Percentiles rank a stretch among this genome's conserved stretches.
phyloP scores from a whole-genome alignment of 306 rosid genomes.

The Fragaria ananassa region DNA sequence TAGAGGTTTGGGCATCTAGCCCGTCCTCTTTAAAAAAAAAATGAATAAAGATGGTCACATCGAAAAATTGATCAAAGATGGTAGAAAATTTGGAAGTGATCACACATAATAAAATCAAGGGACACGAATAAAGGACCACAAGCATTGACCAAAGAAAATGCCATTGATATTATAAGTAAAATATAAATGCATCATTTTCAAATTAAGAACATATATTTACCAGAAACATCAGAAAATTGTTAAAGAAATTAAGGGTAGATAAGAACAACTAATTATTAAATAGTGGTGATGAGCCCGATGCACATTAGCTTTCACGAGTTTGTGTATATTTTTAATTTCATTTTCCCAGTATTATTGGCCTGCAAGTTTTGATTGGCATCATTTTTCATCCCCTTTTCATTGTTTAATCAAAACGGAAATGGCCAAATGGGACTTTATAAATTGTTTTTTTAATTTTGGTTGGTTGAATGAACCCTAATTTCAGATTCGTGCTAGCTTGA shows the following conservation, averaged over 20 bases:
- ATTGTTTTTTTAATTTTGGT: not conserved
- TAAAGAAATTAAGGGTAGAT: conserved; percentile 34
- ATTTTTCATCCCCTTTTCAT: conserved; percentile 17
- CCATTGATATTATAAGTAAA: conserved; percentile 17
- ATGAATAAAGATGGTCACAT: not conserved
- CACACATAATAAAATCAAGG: conserved; percentile 12
- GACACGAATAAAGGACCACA: conserved; percentile 29
- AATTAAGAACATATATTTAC: conserved; percentile 23
- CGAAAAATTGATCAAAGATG: conserved; percentile 20
- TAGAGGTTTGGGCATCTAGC: no score
- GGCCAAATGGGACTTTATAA: not conserved
- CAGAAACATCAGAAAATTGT: conserved; percentile 28
- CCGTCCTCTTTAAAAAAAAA: no score
- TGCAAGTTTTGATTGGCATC: conserved; percentile 27
- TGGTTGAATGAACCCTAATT: not conserved
- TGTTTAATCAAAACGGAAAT: conserved; percentile 17
- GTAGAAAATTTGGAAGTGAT: conserved; percentile 20
- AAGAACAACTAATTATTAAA: conserved; percentile 32
- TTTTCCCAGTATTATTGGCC: conserved; percentile 25
- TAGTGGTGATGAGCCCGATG: conserved; percentile 52
- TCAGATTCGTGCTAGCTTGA: not conserved
- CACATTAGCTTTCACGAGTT: conserved; percentile 40
- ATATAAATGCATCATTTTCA: conserved; percentile 37
- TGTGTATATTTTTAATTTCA: conserved; percentile 21
- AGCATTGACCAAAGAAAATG: conserved; percentile 40